Conservation (phyloP, 345 rosid genomes). For the Firmiana major region DNA sequence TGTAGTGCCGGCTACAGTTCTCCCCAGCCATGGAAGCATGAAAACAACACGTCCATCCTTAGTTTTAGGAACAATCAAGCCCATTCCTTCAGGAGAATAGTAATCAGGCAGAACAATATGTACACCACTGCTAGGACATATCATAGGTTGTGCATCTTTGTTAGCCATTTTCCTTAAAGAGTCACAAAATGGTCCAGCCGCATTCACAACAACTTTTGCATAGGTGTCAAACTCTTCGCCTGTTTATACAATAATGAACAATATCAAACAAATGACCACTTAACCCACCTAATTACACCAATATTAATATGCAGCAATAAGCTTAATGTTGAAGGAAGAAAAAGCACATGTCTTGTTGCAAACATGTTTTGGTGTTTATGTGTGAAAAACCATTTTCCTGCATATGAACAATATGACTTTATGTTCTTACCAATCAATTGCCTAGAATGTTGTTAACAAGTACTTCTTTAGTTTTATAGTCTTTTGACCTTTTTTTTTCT, state of each 20-base stretch:
- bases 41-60: constrained; percentile 98
- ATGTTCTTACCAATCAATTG: background rate
- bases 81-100: constrained; percentile 99
- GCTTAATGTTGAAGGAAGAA: constrained; percentile 9
- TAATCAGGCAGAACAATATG: constrained; percentile 94
- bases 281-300: background rate
- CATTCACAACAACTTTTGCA: constrained; percentile 90
- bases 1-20: constrained; percentile 96
- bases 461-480: background rate
- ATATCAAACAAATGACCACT: background rate
- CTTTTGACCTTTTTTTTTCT: background rate
- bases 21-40: constrained; percentile 97
- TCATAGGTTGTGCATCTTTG: constrained; percentile 61
- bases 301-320: no score
- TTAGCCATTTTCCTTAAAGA: constrained; percentile 80
- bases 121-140: constrained; percentile 96
- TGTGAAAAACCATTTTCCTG: background rate
- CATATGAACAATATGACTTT: background rate
- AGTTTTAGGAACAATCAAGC: constrained; percentile 97
- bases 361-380: background rate
- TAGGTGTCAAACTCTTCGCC: constrained; percentile 81
- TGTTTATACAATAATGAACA: constrained; percentile 22
- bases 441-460: background rate
- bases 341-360: background rate
- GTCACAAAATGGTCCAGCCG: constrained; percentile 97